phyloP scores from a whole-genome alignment of 2,329 filamentous ascomycete species.

The Teratosphaeria pseudoeucalypti region DNA sequence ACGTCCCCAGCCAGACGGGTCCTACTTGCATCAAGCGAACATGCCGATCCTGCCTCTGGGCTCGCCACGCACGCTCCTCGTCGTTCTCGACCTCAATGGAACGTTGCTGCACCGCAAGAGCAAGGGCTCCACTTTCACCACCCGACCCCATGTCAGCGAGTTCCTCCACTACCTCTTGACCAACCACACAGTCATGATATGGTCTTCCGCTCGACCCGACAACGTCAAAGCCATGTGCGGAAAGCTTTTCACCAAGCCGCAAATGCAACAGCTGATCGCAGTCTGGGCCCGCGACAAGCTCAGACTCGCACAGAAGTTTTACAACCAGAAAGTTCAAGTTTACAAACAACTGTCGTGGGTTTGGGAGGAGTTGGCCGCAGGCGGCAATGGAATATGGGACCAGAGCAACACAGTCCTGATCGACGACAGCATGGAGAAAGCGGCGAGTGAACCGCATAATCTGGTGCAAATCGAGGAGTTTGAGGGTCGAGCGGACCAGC shows the following conservation, averaged over 20 bases:
- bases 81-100: constrained; percentile 89
- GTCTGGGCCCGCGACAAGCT: constrained; percentile 73
- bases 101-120: constrained; percentile 61
- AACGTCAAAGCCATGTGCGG: constrained; percentile 63
- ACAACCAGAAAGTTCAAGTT: constrained; percentile 62
- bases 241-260: constrained; percentile 48
- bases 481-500: constrained; percentile 33
- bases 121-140: constrained; percentile 18
- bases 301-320: constrained; percentile 54
- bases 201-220: constrained; percentile 70
- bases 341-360: constrained; percentile 74
- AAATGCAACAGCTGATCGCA: constrained; percentile 50
- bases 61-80: constrained; percentile 45
- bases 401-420: constrained; percentile 83
- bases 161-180: constrained; percentile 68
- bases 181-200: constrained; percentile 73
- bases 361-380: constrained; percentile 50
- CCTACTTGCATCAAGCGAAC: constrained; percentile 12
- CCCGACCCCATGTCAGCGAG: constrained; percentile 53
- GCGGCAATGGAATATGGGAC: constrained; percentile 48
- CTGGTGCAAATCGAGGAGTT: constrained; percentile 75
- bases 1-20: constrained; percentile 12
- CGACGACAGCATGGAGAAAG: constrained; percentile 77
- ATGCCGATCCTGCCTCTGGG: constrained; percentile 4
- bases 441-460: constrained; percentile 71